Conservation (phyloP, 108 stramenopile species). For the Cyclotella distinguenda region DNA sequence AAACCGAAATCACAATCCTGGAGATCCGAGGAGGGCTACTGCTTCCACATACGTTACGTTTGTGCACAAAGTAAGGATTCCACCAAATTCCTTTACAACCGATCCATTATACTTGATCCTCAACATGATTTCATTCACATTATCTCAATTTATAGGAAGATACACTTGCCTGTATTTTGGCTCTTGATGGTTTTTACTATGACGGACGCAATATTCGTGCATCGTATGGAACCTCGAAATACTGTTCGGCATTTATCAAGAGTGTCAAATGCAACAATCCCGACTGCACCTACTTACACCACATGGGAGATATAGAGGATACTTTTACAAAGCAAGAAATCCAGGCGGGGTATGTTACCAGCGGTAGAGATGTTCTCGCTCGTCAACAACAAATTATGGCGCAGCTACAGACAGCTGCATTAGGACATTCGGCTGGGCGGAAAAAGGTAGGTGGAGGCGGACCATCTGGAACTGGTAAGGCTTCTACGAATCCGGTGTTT, state of each 20-base stretch:
- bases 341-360: conserved; percentile 90
- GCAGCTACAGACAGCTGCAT: conserved; percentile 59
- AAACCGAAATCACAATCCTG: conserved; percentile 79
- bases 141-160: conserved; percentile 68
- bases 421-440: conserved; percentile 53
- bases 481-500: conserved; percentile 66
- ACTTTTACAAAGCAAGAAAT: conserved; percentile 93
- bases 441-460: conserved; percentile 80
- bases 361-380: conserved; percentile 82
- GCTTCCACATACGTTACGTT: conserved; percentile 96
- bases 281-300: conserved; percentile 97
- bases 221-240: conserved; percentile 98
- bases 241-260: conserved; percentile 97
- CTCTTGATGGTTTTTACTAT: conserved; percentile 87
- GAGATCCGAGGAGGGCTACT: conserved; percentile 69
- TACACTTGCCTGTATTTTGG: conserved; percentile 84
- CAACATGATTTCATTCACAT: not conserved
- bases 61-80: conserved; percentile 78
- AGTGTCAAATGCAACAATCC: conserved; percentile 96
- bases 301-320: conserved; percentile 95
- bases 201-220: conserved; percentile 92
- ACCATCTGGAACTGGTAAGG: conserved; percentile 79
- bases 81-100: not conserved
- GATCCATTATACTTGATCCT: conserved; percentile 9
- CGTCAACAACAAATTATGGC: conserved; percentile 85